These are phyloP conservation scores for Cyberlindnera subsufficiens DNA, from an alignment of 805 yeast genomes.

Conservation along the genomic window DNA sequence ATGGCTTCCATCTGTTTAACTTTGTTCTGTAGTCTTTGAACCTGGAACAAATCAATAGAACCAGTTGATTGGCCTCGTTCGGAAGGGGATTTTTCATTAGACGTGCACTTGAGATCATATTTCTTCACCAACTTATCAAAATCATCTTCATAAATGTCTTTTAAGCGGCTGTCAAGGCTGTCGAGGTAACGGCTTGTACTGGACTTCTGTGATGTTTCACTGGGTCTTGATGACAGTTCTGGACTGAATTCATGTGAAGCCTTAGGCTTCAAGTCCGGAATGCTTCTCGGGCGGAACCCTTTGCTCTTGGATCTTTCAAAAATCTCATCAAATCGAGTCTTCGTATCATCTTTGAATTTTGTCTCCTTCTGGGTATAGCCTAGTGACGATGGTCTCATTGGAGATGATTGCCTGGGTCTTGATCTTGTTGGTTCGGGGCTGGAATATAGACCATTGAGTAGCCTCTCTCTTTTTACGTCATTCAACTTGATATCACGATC, in stretches of 20 bases:
- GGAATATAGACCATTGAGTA: background rate
- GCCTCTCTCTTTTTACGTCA: conserved; percentile 14
- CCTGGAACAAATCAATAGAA: background rate
- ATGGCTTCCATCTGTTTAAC: conserved; percentile 8
- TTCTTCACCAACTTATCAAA: conserved; percentile 10
- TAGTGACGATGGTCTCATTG: background rate
- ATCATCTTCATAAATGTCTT: conserved; percentile 1
- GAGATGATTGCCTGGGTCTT: no score
- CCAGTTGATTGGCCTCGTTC: background rate
- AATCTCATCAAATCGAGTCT: background rate
- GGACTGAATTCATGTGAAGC: no score
- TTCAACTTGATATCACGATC: conserved; percentile 5
- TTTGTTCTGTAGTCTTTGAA: conserved; percentile 2
- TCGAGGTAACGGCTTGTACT: background rate
- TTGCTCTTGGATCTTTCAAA: background rate
- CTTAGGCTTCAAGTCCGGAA: conserved; percentile 9
- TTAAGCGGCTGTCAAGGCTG: background rate
- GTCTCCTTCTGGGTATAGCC: background rate
- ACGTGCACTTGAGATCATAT: conserved; percentile 7
- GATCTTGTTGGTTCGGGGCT: background rate
- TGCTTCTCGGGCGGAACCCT: conserved; percentile 6
- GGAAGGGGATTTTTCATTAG: background rate
- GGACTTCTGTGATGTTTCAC: background rate
- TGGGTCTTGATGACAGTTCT: no score
- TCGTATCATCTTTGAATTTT: background rate